These are phyloP conservation scores for Penicillium chermesinum DNA, from an alignment of 495 filamentous ascomycete species.

Conservation along the genomic window DNA sequence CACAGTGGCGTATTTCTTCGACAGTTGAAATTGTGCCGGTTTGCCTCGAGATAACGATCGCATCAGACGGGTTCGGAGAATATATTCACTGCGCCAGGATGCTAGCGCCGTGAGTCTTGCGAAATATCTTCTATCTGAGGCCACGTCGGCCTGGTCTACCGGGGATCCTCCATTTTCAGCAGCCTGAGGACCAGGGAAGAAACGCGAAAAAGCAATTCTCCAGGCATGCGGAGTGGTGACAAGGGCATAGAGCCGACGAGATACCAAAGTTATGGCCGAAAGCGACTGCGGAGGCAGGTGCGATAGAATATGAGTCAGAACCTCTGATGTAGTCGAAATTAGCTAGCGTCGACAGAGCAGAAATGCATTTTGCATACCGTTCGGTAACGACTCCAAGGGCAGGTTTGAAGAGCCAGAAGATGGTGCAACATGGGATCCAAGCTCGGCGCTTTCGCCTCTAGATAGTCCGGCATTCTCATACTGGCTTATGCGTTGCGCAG, in stretches of 20 bases:
- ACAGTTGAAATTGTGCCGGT: slow-evolving; percentile 53
- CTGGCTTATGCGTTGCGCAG: slow-evolving; percentile 59
- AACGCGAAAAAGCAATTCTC: slow-evolving; percentile 82
- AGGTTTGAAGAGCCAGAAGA: slow-evolving; percentile 47
- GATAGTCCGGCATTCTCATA: slow-evolving; percentile 61
- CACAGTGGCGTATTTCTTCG: slow-evolving; percentile 43
- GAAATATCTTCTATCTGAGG: slow-evolving; percentile 68
- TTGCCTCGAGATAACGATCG: slow-evolving; percentile 76
- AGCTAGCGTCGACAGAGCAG: not conserved
- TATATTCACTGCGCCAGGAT: slow-evolving; percentile 91
- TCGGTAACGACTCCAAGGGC: slow-evolving; percentile 66
- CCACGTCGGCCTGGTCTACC: slow-evolving; percentile 42
- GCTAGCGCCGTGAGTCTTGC: slow-evolving; percentile 70
- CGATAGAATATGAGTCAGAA: slow-evolving; percentile 86
- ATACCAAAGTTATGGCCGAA: slow-evolving; percentile 72
- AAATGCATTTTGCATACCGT: slow-evolving; percentile 53
- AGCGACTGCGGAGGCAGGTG: slow-evolving; percentile 78
- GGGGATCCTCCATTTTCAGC: slow-evolving; percentile 24
- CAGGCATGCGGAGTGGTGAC: slow-evolving; percentile 88
- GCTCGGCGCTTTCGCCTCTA: slow-evolving; percentile 42
- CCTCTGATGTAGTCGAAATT: slow-evolving; percentile 54
- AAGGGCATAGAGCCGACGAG: slow-evolving; percentile 72
- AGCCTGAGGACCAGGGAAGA: slow-evolving; percentile 69
- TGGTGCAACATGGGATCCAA: slow-evolving; percentile 55
- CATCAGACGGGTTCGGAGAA: slow-evolving; percentile 77